Evolutionary conservation across 352 stramenopile genomes (phyloP), one percentile per base, ranked within the genome.

Genomic region (Globisporangium ultimum): DNA sequence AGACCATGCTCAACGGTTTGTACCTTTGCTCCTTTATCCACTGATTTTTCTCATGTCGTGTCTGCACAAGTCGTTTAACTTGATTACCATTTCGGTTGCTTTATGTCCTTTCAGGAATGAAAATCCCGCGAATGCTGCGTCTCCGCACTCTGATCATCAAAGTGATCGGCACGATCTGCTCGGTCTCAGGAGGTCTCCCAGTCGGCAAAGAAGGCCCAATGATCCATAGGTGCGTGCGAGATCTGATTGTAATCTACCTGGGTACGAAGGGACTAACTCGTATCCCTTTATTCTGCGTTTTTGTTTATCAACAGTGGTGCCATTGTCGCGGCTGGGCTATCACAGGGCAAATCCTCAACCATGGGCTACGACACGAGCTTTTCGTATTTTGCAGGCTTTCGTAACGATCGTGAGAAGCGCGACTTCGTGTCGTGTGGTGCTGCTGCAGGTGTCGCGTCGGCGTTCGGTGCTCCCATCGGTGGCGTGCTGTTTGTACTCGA

Each of bases 371-470:
- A 97, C 55, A 97, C 88, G 41, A 89, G 77, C 68, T 97, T 80
- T 75, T 91, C 81, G 52, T 91, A 91, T 56, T 96, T 98, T 57
- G 85, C 96, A 47, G 88, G 90, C 10, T 97, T 98, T 68, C 87
- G 92, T 17, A 98, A 98, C 60, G 95, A 98, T 76, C 87, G 88
- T 64, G 87, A 98, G 60, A 98, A 98, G 71, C 87, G 97, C 18
- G 96, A 99, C 61, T 99, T 99, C 67, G 97, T 99, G 32, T 97
- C 95, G 21, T 98, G 95, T 71, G 97, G 97, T 61, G 95, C 96
- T 17, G 97, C 97, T 17, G 97, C 97, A 7, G 97, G 97, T 64
- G 97, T 99, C 1, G 94, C 95, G 3, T 95, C 97, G 3, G 97
- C 97, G 7, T 99, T 99, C 60, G 95, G 93, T 20, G 96, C 97